Evolutionary conservation across 345 rosid species (phyloP).

Genomic region (Microthlaspi erraticum): DNA sequence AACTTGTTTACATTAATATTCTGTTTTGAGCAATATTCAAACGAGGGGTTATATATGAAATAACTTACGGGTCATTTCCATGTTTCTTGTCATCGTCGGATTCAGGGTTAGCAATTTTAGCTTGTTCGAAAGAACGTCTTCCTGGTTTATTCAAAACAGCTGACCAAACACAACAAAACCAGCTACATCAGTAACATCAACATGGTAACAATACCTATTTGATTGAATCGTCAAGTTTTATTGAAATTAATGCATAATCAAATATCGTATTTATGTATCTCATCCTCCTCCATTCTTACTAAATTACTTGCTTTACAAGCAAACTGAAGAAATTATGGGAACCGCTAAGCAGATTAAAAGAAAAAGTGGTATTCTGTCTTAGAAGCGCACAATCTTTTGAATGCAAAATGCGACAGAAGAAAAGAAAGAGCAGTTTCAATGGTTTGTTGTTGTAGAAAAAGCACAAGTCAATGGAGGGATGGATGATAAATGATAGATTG

Average conservation of each 20-base stretch:
- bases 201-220: background rate
- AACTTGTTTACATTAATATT: background rate
- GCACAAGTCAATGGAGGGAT: constrained; percentile 35
- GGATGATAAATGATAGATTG: background rate
- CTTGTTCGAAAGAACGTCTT: constrained; percentile 23
- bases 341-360: no score
- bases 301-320: no score
- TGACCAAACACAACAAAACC: background rate
- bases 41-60: background rate
- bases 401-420: background rate
- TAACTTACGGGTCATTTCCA: constrained; percentile 34
- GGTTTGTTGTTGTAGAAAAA: constrained; percentile 5
- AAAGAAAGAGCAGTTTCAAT: background rate
- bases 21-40: background rate
- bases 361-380: no score
- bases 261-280: background rate
- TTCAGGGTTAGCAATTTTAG: constrained; percentile 35
- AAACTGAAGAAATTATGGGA: no score
- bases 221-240: background rate
- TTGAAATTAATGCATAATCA: constrained; percentile 6
- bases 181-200: background rate
- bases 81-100: constrained; percentile 28
- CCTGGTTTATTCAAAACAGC: constrained; percentile 32
- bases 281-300: no score
- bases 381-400: background rate